Conservation (phyloP, 768 basidiomycete genomes). For the Leucocoprinus birnbaumii region DNA sequence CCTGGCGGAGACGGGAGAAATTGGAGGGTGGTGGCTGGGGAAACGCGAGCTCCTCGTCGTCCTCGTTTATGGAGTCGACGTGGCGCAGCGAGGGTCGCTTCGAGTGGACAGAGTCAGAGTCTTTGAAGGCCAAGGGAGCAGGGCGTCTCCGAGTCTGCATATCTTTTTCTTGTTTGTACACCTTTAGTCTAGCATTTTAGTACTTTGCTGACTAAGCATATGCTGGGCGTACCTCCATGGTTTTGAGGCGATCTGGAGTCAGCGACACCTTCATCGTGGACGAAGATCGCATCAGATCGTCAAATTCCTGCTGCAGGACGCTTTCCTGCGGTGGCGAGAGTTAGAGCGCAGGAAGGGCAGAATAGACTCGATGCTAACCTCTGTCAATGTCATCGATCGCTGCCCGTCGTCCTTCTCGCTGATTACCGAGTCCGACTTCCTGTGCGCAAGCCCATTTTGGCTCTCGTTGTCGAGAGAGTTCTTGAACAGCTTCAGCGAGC, state of each 20-base stretch:
- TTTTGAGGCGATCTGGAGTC: slow-evolving; percentile 90
- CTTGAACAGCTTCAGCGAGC: slow-evolving; percentile 59
- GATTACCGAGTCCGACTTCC: slow-evolving; percentile 49
- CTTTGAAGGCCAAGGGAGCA: slow-evolving; percentile 31
- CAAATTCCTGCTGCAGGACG: slow-evolving; percentile 75
- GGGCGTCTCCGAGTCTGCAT: slow-evolving; percentile 39
- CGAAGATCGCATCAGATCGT: slow-evolving; percentile 86
- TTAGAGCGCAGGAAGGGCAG: slow-evolving; percentile 9
- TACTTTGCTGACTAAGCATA: slow-evolving; percentile 31
- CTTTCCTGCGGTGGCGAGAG: slow-evolving; percentile 40
- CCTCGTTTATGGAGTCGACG: slow-evolving; percentile 65
- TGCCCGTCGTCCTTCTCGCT: slow-evolving; percentile 40
- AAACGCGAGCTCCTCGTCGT: slow-evolving; percentile 50
- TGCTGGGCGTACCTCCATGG: slow-evolving; percentile 76
- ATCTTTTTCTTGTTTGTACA: slow-evolving; percentile 74
- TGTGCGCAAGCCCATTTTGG: slow-evolving; percentile 39
- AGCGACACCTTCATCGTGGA: slow-evolving; percentile 94
- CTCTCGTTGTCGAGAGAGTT: slow-evolving; percentile 36
- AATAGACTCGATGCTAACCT: slow-evolving; percentile 16
- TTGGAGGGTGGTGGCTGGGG: slow-evolving; percentile 22
- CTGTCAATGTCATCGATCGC: slow-evolving; percentile 40
- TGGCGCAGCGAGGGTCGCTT: slow-evolving; percentile 45
- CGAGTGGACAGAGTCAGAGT: slow-evolving; percentile 29
- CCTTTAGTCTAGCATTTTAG: slow-evolving; percentile 40
- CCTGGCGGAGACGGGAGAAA: slow-evolving; percentile 39